A percentile compares a stretch with the other conserved stretches of the same genome.
phyloP scores from a whole-genome alignment of 345 rosid genomes.

The Camelina neglecta region DNA sequence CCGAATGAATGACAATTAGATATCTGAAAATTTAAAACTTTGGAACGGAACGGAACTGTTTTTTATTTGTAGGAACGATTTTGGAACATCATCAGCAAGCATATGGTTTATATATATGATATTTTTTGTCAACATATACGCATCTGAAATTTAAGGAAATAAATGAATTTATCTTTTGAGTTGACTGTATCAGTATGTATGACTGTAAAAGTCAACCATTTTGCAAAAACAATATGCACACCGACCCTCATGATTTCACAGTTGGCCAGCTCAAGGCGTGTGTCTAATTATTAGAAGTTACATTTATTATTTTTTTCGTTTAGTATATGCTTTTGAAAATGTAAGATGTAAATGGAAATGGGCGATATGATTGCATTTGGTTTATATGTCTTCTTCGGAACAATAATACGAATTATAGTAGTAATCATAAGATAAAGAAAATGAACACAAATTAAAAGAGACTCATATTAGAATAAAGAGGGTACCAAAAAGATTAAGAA shows the following conservation, averaged over 20 bases:
- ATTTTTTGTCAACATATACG: not conserved
- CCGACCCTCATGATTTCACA: conserved; percentile 40
- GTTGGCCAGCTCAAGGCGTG: conserved; percentile 40
- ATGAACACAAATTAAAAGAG: conserved; percentile 47
- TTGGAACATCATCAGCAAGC: conserved; percentile 8
- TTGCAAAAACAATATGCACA: conserved; percentile 31
- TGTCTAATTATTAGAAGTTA: conserved; percentile 37
- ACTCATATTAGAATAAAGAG: conserved; percentile 10
- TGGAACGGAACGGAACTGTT: not conserved
- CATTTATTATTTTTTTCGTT: not conserved
- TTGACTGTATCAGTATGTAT: conserved; percentile 28
- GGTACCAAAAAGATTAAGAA: not conserved
- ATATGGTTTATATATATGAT: not conserved
- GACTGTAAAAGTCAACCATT: conserved; percentile 43
- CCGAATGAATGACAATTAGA: not conserved
- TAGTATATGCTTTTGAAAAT: conserved; percentile 4
- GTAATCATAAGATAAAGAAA: conserved; percentile 61
- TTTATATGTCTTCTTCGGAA: conserved; percentile 69
- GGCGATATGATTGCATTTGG: conserved; percentile 64
- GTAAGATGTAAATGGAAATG: conserved; percentile 43
- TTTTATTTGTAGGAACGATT: not conserved
- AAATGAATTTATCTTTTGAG: not conserved
- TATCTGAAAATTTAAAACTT: not conserved
- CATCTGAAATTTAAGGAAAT: not conserved
- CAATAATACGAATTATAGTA: conserved; percentile 60